Conservation (phyloP, 2,329 filamentous ascomycete species). For the Claviceps maximensis region DNA sequence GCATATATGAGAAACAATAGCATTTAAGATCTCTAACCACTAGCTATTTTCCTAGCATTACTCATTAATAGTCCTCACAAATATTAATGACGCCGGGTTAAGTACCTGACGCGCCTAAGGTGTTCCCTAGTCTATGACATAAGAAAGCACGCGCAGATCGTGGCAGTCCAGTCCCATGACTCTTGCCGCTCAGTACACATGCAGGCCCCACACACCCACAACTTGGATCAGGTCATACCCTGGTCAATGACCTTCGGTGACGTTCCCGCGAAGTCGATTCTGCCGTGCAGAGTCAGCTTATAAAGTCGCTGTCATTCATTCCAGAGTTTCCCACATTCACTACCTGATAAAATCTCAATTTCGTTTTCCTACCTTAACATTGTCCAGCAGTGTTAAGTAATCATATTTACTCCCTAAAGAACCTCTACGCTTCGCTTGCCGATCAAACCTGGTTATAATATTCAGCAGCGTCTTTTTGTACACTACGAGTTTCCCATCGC, state of each 20-base stretch:
- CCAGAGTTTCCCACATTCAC: slow-evolving; percentile 4
- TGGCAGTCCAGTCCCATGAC: not conserved
- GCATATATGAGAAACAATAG: no score
- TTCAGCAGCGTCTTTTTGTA: not conserved
- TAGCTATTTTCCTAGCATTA: no score
- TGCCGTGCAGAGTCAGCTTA: slow-evolving; percentile 4
- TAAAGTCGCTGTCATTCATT: slow-evolving; percentile 4
- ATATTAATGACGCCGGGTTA: no score
- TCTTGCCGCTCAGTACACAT: not conserved
- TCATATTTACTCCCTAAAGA: no score
- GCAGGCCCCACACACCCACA: slow-evolving; percentile 1
- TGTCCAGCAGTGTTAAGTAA: not conserved
- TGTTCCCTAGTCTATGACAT: slow-evolving; percentile 1
- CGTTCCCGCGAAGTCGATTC: slow-evolving; percentile 6
- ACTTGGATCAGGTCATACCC: slow-evolving; percentile 3
- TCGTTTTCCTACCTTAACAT: not conserved
- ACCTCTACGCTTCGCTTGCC: no score
- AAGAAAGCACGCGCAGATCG: not conserved
- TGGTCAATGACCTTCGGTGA: slow-evolving; percentile 6
- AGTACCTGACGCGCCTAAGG: no score
- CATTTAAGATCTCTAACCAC: no score
- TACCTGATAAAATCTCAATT: not conserved
- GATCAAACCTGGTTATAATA: not conserved
- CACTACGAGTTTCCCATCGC: not conserved
- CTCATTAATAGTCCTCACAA: no score